phyloP scores from a whole-genome alignment of 2,329 filamentous ascomycete genomes.

The Camillea tinctor region DNA sequence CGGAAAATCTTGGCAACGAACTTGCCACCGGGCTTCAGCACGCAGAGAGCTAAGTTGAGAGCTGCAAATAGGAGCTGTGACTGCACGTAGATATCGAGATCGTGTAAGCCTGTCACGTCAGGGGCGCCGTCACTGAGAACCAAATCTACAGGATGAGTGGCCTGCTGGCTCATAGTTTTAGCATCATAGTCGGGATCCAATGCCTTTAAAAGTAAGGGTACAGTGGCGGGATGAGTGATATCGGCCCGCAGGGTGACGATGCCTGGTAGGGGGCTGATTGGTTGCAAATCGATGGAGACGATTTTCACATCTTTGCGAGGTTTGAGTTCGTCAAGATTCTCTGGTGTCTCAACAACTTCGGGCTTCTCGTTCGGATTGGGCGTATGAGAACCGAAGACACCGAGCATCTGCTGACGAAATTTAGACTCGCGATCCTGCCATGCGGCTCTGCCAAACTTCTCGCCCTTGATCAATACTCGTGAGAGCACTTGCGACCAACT shows the following conservation, averaged over 20 bases:
- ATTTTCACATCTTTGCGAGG: conserved; percentile 79
- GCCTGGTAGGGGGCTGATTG: conserved; percentile 89
- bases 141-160: conserved; percentile 80
- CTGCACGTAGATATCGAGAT: conserved; percentile 97
- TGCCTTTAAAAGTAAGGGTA: conserved; percentile 81
- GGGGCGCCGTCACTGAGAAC: conserved; percentile 95
- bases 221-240: conserved; percentile 94
- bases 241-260: conserved; percentile 92
- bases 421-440: conserved; percentile 82
- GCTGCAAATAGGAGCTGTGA: conserved; percentile 93
- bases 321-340: conserved; percentile 29
- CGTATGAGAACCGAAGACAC: conserved; percentile 40
- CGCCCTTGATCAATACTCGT: conserved; percentile 86
- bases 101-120: conserved; percentile 93
- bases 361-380: conserved; percentile 22
- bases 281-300: conserved; percentile 92
- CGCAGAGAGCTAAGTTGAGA: conserved; percentile 87
- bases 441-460: conserved; percentile 80
- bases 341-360: conserved; percentile 14
- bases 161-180: conserved; percentile 45
- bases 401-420: conserved; percentile 60
- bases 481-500: conserved; percentile 98
- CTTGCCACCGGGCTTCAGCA: conserved; percentile 87
- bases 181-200: conserved; percentile 70
- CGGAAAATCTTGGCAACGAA: conserved; percentile 99